Base-by-base conservation (phyloP, 2,329 filamentous ascomycete genomes). In the Colletotrichum sp. region DNA sequence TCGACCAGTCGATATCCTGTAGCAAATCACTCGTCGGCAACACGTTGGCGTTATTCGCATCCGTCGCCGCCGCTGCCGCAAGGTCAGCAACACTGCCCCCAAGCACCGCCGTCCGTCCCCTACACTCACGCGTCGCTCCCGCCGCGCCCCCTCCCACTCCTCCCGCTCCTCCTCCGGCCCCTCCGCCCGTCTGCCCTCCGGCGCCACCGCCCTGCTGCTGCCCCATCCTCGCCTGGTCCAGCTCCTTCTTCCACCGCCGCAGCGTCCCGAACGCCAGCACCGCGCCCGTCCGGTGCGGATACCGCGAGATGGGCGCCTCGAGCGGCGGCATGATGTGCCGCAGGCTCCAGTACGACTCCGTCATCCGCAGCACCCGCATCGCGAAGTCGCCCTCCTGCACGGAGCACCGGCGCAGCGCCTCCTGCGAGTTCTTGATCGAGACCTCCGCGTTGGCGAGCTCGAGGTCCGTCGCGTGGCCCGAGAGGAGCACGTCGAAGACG, bases 221-320 rank as follows among this genome's bases (percentile, higher is more conserved):
- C 5, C 58, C 73, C 38, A 69, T 71, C 63, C 71, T 59, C 10
- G 84, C 82, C 58, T 82, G 81, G 38, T 86, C 84, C 32, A 89
- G 80, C 52, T 83, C 83, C 65, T 79, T 81, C 78, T 82, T 89
- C 86, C 87, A 90, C 43, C 85, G 81, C 38, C 84, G 81, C 8
- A 91, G 81, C 75, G 88, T 90, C 78, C 88, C 89, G 75, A 88
- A 88, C 6, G 86, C 86, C 36, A 90, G 82, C 65, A 88, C 87
- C 4, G 88, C 88, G 18, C 86, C 85, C 6, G 90, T 84, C 2
- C 89, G 86, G 74, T 87, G 85, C 4, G 86, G 85, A 43, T 87
- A 86, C 14, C 82, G 81, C 3, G 85, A 85, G 1, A 85, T 83
- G 10, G 85, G 83, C 59, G 83, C 81, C 48, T 87, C 86, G 30